A percentile compares a stretch with the other conserved stretches of the same genome.
Conservation (phyloP, 192 early-diverging fungal genomes). For the Spinellus fusiger region DNA sequence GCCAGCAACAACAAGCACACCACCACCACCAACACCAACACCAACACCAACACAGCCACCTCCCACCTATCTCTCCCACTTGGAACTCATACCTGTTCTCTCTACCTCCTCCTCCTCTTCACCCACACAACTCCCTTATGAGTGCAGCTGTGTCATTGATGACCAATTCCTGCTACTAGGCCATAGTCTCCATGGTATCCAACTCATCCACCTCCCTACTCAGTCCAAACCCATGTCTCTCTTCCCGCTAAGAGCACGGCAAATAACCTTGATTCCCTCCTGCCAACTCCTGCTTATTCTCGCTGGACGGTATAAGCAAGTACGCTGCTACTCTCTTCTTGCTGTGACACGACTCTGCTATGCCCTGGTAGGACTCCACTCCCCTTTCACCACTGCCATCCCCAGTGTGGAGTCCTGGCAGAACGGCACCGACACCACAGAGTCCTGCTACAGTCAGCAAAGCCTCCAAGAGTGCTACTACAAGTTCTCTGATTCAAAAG, state of each 20-base stretch:
- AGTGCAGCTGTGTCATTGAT: conserved; percentile 21
- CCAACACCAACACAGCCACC: no score
- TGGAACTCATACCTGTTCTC: neutral
- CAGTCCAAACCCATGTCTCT: conserved; percentile 7
- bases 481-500: conserved; percentile 28
- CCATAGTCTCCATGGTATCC: conserved; percentile 8
- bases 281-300: conserved; percentile 19
- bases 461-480: conserved; percentile 17
- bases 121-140: conserved; percentile 14
- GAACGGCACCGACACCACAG: neutral
- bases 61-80: neutral
- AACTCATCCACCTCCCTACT: conserved; percentile 15
- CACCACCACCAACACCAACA: no score
- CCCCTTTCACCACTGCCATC: neutral
- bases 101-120: neutral
- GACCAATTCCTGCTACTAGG: conserved; percentile 27
- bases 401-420: neutral
- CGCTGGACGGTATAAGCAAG: conserved; percentile 14
- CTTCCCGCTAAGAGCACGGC: conserved; percentile 11
- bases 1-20: no score
- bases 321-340: conserved; percentile 27
- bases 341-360: conserved; percentile 14
- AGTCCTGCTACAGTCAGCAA: conserved; percentile 2
- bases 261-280: conserved; percentile 11
- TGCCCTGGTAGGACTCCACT: neutral